A percentile compares a stretch with the other conserved stretches of the same genome.
Evolutionary conservation across 805 yeast species (phyloP).

Genomic region (Geotrichum ghanense): DNA sequence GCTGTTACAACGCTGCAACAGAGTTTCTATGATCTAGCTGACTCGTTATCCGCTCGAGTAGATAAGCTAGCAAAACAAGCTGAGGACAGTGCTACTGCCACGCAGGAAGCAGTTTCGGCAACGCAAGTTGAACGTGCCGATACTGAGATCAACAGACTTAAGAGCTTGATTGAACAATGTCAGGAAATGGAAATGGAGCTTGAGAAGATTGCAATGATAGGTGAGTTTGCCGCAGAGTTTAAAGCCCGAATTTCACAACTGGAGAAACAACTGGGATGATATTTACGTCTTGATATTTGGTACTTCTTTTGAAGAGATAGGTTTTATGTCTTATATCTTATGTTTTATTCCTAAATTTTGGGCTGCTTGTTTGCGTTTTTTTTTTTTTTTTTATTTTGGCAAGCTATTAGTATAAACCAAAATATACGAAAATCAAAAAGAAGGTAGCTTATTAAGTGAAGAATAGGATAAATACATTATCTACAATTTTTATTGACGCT

Average conservation of each 20-base stretch:
- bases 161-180: conserved; percentile 30
- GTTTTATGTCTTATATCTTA: too few species aligned
- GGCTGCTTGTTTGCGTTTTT: too few species aligned
- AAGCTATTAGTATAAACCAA: too few species aligned
- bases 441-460: too few species aligned
- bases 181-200: conserved; percentile 41
- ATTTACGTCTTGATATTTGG: too few species aligned
- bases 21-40: conserved; percentile 1
- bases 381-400: too few species aligned
- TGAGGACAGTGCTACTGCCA: conserved; percentile 9
- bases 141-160: conserved; percentile 27
- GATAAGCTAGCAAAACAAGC: conserved; percentile 13
- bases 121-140: conserved; percentile 14
- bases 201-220: conserved; percentile 41
- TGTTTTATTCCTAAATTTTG: too few species aligned
- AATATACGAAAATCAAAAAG: too few species aligned
- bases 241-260: conserved; percentile 26
- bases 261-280: conserved; percentile 23
- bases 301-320: too few species aligned
- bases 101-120: conserved; percentile 6
- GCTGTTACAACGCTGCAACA: conserved; percentile 3
- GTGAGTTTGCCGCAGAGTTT: conserved; percentile 33
- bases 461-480: too few species aligned
- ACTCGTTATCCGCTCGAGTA: conserved; percentile 9
- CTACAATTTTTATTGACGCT: too few species aligned